A percentile compares a stretch with the other conserved stretches of the same genome.
These are phyloP conservation scores for Trichoderma reesei DNA, from an alignment of 495 filamentous ascomycete species.

Conservation along the genomic window DNA sequence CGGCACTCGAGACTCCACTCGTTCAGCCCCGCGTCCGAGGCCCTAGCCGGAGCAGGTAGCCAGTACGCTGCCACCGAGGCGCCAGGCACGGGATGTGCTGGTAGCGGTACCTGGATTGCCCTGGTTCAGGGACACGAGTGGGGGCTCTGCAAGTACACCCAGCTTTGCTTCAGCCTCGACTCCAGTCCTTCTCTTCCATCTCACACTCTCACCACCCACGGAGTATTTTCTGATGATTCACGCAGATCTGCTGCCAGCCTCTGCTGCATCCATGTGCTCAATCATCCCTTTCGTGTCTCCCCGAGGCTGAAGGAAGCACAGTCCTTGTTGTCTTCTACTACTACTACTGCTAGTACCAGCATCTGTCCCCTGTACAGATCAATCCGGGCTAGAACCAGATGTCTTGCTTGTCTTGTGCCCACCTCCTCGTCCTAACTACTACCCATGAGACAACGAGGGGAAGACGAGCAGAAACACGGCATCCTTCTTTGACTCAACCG, in stretches of 20 bases:
- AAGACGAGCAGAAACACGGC: neutral
- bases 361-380: no score
- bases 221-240: no score
- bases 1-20: neutral
- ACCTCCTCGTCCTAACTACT: neutral
- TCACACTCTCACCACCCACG: no score
- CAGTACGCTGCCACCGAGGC: neutral
- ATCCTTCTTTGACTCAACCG: neutral
- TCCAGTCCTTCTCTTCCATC: neutral
- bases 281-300: no score
- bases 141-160: neutral
- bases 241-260: no score
- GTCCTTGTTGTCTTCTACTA: no score
- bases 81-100: neutral
- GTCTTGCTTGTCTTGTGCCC: neutral
- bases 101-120: neutral
- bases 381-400: no score
- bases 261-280: no score
- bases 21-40: constrained; percentile 2
- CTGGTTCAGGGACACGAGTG: neutral
- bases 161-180: neutral
- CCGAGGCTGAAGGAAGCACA: no score
- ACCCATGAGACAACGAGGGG: neutral
- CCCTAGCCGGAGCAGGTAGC: neutral
- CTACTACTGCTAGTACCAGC: no score